Evolutionary conservation across 768 basidiomycete genomes (phyloP).

Genomic region (Paxillus rubicundulus): DNA sequence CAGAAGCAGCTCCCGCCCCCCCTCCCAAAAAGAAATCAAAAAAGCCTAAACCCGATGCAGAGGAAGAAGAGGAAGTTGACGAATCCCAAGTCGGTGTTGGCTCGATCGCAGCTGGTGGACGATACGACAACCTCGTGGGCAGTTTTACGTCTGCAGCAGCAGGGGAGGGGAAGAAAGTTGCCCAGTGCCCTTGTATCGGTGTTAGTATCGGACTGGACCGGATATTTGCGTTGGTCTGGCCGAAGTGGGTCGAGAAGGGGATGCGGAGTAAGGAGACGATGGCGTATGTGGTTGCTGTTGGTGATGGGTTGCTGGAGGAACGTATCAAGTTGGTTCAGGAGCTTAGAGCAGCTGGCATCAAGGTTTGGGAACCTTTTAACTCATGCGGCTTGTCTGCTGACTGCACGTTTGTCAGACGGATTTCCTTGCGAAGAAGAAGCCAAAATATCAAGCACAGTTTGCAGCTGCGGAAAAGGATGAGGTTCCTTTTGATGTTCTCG

Average conservation of each 20-base stretch:
- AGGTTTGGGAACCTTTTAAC: constrained; percentile 46
- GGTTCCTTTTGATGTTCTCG: constrained; percentile 88
- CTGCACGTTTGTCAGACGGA: constrained; percentile 57
- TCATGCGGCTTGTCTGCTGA: background rate
- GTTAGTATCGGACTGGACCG: constrained; percentile 92
- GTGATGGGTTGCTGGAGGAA: constrained; percentile 85
- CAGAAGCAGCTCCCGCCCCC: constrained; percentile 22
- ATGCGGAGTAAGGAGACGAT: constrained; percentile 88
- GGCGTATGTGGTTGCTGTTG: constrained; percentile 90
- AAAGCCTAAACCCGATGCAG: constrained; percentile 42
- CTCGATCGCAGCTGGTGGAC: constrained; percentile 98
- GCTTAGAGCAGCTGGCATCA: constrained; percentile 83
- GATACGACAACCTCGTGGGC: constrained; percentile 94
- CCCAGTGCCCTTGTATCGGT: constrained; percentile 82
- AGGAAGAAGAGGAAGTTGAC: constrained; percentile 82
- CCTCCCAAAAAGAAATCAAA: constrained; percentile 39
- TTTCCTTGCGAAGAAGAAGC: constrained; percentile 90
- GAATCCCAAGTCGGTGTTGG: constrained; percentile 94
- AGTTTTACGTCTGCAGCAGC: constrained; percentile 85
- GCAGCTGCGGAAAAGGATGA: constrained; percentile 88
- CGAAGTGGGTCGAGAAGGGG: constrained; percentile 76
- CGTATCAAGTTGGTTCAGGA: constrained; percentile 77
- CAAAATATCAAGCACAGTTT: constrained; percentile 85
- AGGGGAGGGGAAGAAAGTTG: constrained; percentile 65
- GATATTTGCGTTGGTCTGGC: constrained; percentile 88